phyloP scores from a whole-genome alignment of 1,139 yeast species.

The Kurtzmaniella natalensis region DNA sequence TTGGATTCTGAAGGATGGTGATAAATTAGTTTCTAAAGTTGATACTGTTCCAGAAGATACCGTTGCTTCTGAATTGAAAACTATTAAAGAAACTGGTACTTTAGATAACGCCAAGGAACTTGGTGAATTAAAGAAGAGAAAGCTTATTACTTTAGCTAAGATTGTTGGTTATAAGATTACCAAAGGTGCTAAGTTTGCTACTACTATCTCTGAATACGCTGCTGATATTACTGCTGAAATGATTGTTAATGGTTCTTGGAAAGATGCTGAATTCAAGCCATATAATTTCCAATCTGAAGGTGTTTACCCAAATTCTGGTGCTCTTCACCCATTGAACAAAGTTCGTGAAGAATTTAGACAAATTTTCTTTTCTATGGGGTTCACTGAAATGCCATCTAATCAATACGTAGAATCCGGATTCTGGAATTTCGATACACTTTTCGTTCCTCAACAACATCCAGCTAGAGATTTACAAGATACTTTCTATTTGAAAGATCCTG shows the following conservation, averaged over 20 bases:
- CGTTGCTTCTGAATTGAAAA: constrained; percentile 61
- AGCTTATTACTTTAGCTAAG: constrained; percentile 70
- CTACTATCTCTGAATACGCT: constrained; percentile 75
- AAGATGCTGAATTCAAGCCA: constrained; percentile 80
- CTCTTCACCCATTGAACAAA: constrained; percentile 92
- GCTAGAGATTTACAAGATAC: constrained; percentile 99
- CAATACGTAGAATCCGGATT: constrained; percentile 97
- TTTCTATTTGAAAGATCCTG: constrained; percentile 92
- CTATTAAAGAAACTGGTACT: constrained; percentile 56
- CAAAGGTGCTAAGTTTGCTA: constrained; percentile 82
- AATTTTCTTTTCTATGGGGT: constrained; percentile 95
- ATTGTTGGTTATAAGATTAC: constrained; percentile 68
- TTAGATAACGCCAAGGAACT: constrained; percentile 62
- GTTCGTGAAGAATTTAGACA: constrained; percentile 97
- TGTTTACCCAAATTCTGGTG: constrained; percentile 79
- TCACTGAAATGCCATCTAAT: constrained; percentile 98
- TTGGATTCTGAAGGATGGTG: constrained; percentile 90
- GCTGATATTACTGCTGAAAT: constrained; percentile 94
- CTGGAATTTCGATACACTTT: constrained; percentile 97
- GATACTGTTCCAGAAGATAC: constrained; percentile 54
- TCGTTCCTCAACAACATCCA: constrained; percentile 98
- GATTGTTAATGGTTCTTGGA: constrained; percentile 80
- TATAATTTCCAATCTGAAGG: constrained; percentile 97
- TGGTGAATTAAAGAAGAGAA: constrained; percentile 88
- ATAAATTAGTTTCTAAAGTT: constrained; percentile 61